These are phyloP conservation scores for Nadsonia commutata DNA, from an alignment of 1,139 yeast species.

Conservation along the genomic window DNA sequence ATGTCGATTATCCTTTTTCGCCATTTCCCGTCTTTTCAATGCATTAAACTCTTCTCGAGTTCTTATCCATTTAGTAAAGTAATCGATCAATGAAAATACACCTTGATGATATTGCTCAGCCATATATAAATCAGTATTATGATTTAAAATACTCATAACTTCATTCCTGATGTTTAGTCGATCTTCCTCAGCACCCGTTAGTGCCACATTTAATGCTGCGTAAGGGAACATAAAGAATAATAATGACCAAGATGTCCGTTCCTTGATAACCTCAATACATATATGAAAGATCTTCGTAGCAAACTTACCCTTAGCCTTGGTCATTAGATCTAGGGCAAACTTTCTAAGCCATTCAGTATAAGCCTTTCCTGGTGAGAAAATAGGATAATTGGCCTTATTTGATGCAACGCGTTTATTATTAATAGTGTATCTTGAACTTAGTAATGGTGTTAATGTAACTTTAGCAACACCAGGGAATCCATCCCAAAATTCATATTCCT, in stretches of 20 bases:
- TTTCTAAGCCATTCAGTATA: slow-evolving; percentile 56
- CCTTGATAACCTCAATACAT: slow-evolving; percentile 1
- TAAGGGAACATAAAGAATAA: slow-evolving; percentile 71
- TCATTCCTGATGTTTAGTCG: slow-evolving; percentile 39
- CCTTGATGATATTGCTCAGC: slow-evolving; percentile 53
- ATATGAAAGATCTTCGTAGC: slow-evolving; percentile 32
- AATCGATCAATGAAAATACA: slow-evolving; percentile 67
- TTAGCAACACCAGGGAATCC: slow-evolving; percentile 52
- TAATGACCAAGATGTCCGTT: slow-evolving; percentile 22
- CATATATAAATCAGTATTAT: slow-evolving; percentile 35
- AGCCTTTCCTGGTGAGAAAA: slow-evolving; percentile 28
- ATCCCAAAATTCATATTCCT: slow-evolving; percentile 33
- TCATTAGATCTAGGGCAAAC: slow-evolving; percentile 51
- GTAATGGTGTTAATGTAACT: slow-evolving; percentile 62
- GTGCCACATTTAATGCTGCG: slow-evolving; percentile 51
- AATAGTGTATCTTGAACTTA: slow-evolving; percentile 51
- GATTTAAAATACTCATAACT: slow-evolving; percentile 40
- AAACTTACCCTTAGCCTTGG: slow-evolving; percentile 26
- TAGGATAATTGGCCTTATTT: slow-evolving; percentile 35
- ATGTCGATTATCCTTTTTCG: slow-evolving; percentile 2
- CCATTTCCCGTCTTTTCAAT: slow-evolving; percentile 1
- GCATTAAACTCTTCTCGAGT: slow-evolving; percentile 19
- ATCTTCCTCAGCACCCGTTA: slow-evolving; percentile 33
- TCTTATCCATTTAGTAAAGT: slow-evolving; percentile 62
- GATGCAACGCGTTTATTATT: slow-evolving; percentile 15